Percentiles rank a stretch among this genome's conserved stretches.
Conservation (phyloP, 108 stramenopile genomes). For the Skeletonema costatum region DNA sequence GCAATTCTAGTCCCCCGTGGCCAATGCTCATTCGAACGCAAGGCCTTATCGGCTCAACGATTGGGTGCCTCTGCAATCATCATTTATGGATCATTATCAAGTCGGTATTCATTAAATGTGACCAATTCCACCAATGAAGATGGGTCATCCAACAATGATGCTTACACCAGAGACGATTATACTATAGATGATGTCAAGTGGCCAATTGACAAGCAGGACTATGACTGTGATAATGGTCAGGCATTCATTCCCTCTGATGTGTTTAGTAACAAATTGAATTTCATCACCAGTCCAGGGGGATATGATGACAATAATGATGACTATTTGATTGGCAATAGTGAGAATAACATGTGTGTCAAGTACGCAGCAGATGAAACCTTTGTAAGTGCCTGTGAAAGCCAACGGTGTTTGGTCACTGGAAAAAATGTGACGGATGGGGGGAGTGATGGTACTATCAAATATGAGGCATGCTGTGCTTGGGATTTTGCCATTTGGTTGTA, state of each 20-base stretch:
- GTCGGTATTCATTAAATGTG: conserved; percentile 38
- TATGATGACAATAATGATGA: conserved; percentile 41
- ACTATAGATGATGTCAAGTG: conserved; percentile 36
- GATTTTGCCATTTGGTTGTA: conserved; percentile 52
- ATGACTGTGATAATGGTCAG: conserved; percentile 48
- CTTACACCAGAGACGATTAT: conserved; percentile 11
- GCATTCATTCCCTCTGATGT: conserved; percentile 23
- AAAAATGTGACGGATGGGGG: conserved; percentile 13
- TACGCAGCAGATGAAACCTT: conserved; percentile 24
- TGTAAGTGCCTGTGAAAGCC: conserved; percentile 23
- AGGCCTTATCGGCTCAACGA: conserved; percentile 44
- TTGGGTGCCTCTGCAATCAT: conserved; percentile 47
- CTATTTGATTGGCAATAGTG: conserved; percentile 9
- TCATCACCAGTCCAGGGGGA: conserved; percentile 13
- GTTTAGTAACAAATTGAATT: conserved; percentile 4
- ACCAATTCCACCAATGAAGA: conserved; percentile 32
- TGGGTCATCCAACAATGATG: conserved; percentile 3
- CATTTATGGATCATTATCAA: conserved; percentile 42
- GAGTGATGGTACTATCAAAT: not conserved
- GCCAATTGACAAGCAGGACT: conserved; percentile 47
- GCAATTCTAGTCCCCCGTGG: conserved; percentile 55
- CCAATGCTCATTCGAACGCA: conserved; percentile 52
- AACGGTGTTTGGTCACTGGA: conserved; percentile 54
- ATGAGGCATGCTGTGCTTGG: conserved; percentile 67
- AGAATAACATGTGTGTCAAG: conserved; percentile 44